A percentile compares a stretch with the other conserved stretches of the same genome.
These are phyloP conservation scores for Sporisorium graminicola DNA, from an alignment of 1,284 basidiomycete species.

Conservation along the genomic window DNA sequence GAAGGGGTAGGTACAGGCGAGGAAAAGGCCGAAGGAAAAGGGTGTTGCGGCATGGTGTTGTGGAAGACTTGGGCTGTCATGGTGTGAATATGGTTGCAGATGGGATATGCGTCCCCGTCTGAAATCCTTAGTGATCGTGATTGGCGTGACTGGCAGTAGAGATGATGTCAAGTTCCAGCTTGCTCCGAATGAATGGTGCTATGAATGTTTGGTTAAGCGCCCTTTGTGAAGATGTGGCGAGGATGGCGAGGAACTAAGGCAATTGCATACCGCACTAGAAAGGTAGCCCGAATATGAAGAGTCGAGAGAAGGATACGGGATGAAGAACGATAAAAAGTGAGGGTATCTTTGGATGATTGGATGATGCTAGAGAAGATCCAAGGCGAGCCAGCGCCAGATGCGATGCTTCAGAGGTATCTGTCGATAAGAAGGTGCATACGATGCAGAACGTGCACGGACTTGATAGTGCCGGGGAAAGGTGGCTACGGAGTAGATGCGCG, in stretches of 20 bases:
- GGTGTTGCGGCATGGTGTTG: conserved; percentile 40
- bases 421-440: conserved; percentile 19
- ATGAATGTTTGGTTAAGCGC: neutral
- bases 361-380: neutral
- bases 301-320: conserved; percentile 13
- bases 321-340: neutral
- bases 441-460: conserved; percentile 3
- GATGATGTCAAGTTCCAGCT: neutral
- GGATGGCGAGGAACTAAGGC: conserved; percentile 18
- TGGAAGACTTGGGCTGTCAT: conserved; percentile 48
- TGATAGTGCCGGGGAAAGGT: neutral
- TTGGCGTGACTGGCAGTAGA: neutral
- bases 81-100: neutral
- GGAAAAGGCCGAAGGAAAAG: conserved; percentile 38
- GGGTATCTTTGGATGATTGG: neutral
- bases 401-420: conserved; percentile 16
- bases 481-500: neutral
- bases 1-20: conserved; percentile 40
- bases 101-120: neutral
- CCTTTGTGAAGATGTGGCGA: conserved; percentile 3
- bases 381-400: conserved; percentile 35
- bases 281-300: neutral
- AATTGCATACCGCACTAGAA: conserved; percentile 25
- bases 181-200: neutral
- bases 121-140: neutral